Base-by-base conservation (phyloP, 2,329 filamentous ascomycete genomes). In the Ceratocystis diversiconidia region DNA sequence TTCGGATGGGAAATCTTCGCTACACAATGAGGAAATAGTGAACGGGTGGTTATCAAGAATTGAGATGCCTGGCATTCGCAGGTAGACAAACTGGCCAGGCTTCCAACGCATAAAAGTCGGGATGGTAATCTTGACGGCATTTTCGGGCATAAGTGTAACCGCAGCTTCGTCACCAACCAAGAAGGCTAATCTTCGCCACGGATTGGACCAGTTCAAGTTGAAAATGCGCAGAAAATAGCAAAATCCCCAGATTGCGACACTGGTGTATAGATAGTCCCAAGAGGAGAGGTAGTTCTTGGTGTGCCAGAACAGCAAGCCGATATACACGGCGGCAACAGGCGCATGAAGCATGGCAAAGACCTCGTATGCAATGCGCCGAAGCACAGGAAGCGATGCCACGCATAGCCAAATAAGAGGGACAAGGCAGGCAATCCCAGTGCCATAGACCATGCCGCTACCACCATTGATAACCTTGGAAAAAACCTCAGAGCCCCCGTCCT, bases 21-120 rank as follows among this genome's bases (percentile, higher is more conserved):
- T 95, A 75, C 91, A 96, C 6, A 96, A 80, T 0, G 91, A 96
- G 1, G 92, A 86, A 65, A 97, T 92, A 0, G 94, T 97, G 73
- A 97, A 97, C 0, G 92, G 92, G 71, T 97, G 94, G 70, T 95
- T 96, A 70, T 96, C 90, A 67, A 96, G 85, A 1, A 95, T 74
- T 0, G 91, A 92, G 70, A 97, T 91, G 1, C 90, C 90, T 0
- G 92, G 92, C 87, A 97, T 95, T 63, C 92, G 85, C 22, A 97
- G 80, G 73, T 96, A 97, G 19, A 96, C 88, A 70, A 95, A 96
- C 74, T 97, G 94, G 4, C 92, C 94, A 0, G 92, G 91, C 72
- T 85, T 87, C 92, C 92, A 97, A 68, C 84, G 86, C 82, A 95
- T 89, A 74, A 92, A 90, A 0, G 92, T 96, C 0, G 92, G 91